Conservation (phyloP, 495 filamentous ascomycete species). For the Neurospora sp. region DNA sequence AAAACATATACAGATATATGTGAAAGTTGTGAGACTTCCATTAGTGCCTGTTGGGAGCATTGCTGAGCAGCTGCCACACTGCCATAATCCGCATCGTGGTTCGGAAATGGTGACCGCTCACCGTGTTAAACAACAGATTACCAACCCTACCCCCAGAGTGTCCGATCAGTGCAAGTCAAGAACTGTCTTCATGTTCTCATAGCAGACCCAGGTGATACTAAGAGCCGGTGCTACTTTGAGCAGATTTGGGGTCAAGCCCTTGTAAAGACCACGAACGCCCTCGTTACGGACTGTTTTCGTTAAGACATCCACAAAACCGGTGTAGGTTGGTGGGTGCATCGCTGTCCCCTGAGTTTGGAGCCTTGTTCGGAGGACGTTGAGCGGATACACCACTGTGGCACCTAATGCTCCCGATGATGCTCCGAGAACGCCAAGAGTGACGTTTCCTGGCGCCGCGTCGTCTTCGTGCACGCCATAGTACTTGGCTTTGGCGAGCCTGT, state of each 20-base stretch:
- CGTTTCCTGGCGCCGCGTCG: constrained; percentile 64
- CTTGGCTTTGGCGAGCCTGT: constrained; percentile 61
- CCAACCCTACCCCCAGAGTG: not conserved
- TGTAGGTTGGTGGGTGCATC: constrained; percentile 84
- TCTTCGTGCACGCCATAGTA: constrained; percentile 65
- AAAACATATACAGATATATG: not conserved
- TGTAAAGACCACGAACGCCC: constrained; percentile 81
- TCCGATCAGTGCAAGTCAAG: constrained; percentile 46
- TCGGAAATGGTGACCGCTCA: not conserved
- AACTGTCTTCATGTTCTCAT: constrained; percentile 83
- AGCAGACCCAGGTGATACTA: constrained; percentile 95
- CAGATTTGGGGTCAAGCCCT: constrained; percentile 89
- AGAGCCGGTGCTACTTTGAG: constrained; percentile 95
- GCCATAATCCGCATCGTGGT: not conserved
- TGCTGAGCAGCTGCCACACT: not conserved
- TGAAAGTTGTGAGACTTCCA: not conserved
- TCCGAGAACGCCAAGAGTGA: constrained; percentile 73
- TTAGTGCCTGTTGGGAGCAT: not conserved
- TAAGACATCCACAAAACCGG: constrained; percentile 76
- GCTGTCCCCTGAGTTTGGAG: constrained; percentile 91
- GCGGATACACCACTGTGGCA: constrained; percentile 85
- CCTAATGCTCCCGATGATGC: constrained; percentile 86
- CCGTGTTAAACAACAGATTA: not conserved
- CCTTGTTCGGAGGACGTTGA: constrained; percentile 89
- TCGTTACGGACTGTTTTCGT: constrained; percentile 72